Conservation (phyloP, 2,329 filamentous ascomycete genomes). For the Grosmannia clavigera region DNA sequence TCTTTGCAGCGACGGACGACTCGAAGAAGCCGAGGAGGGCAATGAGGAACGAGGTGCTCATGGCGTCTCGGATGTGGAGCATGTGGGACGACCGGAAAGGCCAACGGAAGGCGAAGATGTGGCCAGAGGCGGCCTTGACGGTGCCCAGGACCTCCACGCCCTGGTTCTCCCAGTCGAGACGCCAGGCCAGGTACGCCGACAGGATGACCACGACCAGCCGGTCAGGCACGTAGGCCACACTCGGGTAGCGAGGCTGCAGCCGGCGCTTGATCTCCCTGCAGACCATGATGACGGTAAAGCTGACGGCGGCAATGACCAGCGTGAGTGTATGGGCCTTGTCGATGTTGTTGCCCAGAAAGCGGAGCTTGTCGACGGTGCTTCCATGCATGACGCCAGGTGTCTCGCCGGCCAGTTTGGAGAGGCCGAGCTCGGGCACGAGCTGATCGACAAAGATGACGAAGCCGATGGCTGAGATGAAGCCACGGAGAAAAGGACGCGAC, state of each 20-base stretch:
- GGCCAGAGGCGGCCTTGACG: slow-evolving; percentile 61
- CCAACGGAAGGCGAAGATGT: slow-evolving; percentile 69
- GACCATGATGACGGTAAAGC: slow-evolving; percentile 84
- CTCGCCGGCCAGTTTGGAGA: slow-evolving; percentile 53
- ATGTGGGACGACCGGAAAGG: slow-evolving; percentile 69
- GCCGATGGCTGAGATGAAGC: slow-evolving; percentile 95
- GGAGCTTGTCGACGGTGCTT: slow-evolving; percentile 73
- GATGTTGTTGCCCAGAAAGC: slow-evolving; percentile 62
- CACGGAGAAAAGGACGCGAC: slow-evolving; percentile 80
- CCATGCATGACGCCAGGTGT: slow-evolving; percentile 59
- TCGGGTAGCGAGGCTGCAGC: slow-evolving; percentile 66
- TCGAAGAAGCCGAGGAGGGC: slow-evolving; percentile 97
- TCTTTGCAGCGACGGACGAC: slow-evolving; percentile 91
- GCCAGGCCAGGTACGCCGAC: slow-evolving; percentile 68
- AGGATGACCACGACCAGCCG: slow-evolving; percentile 80
- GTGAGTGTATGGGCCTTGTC: slow-evolving; percentile 61
- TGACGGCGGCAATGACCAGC: slow-evolving; percentile 60
- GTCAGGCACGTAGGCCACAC: slow-evolving; percentile 81
- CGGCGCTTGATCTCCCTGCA: slow-evolving; percentile 73
- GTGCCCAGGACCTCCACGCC: slow-evolving; percentile 77
- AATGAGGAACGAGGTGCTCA: slow-evolving; percentile 87
- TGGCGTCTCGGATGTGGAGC: slow-evolving; percentile 69
- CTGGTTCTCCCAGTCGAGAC: slow-evolving; percentile 62
- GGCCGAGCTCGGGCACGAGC: slow-evolving; percentile 77
- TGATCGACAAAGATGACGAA: slow-evolving; percentile 95